Conservation (phyloP, 352 stramenopile genomes). For the Globisporangium uncinulatum region DNA sequence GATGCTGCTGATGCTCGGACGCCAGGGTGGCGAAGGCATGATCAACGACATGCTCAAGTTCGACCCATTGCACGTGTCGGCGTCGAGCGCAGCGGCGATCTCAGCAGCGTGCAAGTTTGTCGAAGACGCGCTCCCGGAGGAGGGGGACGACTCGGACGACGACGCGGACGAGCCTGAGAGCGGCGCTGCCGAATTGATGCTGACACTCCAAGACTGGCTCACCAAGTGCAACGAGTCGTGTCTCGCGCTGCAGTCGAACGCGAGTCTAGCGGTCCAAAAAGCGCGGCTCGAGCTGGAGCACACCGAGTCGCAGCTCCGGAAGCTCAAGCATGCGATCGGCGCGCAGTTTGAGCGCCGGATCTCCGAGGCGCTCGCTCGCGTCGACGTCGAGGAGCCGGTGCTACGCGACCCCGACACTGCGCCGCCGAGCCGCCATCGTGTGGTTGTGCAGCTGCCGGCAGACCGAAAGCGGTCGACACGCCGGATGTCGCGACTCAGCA, state of each 20-base stretch:
- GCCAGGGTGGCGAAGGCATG: constrained; percentile 31
- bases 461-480: constrained; percentile 1
- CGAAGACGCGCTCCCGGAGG: not conserved
- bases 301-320: constrained; percentile 54
- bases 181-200: constrained; percentile 18
- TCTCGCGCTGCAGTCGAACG: constrained; percentile 28
- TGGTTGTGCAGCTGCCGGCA: constrained; percentile 6
- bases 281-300: constrained; percentile 40
- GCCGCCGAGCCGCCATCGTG: not conserved
- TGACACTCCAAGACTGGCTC: constrained; percentile 58
- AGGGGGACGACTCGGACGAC: constrained; percentile 11
- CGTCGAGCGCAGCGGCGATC: constrained; percentile 26
- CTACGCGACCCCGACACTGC: not conserved
- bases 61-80: constrained; percentile 42
- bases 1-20: constrained; percentile 39
- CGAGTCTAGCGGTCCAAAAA: constrained; percentile 27
- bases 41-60: constrained; percentile 57
- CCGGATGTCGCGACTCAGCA: constrained; percentile 4
- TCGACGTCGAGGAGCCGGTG: constrained; percentile 9
- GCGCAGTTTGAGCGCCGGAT: constrained; percentile 52
- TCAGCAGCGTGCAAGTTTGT: constrained; percentile 26
- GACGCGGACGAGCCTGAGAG: constrained; percentile 1
- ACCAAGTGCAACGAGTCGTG: constrained; percentile 54
- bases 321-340: constrained; percentile 46
- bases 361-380: constrained; percentile 32